Base-by-base conservation (phyloP, 2,329 filamentous ascomycete species). In the Alternaria gansuensis region DNA sequence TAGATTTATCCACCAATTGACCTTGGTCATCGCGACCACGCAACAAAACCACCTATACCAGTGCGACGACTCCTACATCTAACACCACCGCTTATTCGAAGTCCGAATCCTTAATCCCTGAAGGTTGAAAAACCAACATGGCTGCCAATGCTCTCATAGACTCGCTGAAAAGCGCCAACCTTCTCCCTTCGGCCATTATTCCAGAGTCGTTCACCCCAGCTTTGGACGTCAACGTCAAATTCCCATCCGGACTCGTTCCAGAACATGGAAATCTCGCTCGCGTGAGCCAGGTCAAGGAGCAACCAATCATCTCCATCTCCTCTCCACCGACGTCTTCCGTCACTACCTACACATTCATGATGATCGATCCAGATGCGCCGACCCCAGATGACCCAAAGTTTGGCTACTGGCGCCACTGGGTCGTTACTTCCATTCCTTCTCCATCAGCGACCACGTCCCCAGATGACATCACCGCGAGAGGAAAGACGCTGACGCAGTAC, bases 321-420 rank as follows among this genome's bases (percentile, higher is more conserved):
- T 5, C 81, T 78, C 45, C 57, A 1, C 51, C 55, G 8, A 9
- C 54, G 23, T 33, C 45, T 11, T 55, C 59, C 28, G 17, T 55
- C 3, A 14, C 51, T 7, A 62, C 78, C 1, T 85, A 83, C 70
- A 78, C 80, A 34, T 73, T 85, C 50, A 73, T 85, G 62, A 75
- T 86, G 39, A 76, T 84, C 23, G 84, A 85, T 54, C 83, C 83
- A 0, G 84, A 85, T 58, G 84, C 83, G 21, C 84, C 84, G 0
- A 85, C 83, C 0, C 84, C 84, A 0, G 81, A 83, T 34, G 81
- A 85, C 50, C 83, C 82, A 5, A 84, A 82, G 65, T 85, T 83
- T 65, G 81, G 82, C 0, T 85, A 82, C 65, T 85, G 83, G 83
- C 76, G 83, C 21, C 84, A 86, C 64, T 85, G 82, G 82, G 77